Conservation (phyloP, 164 flowering plant species). For the Santalum album region DNA sequence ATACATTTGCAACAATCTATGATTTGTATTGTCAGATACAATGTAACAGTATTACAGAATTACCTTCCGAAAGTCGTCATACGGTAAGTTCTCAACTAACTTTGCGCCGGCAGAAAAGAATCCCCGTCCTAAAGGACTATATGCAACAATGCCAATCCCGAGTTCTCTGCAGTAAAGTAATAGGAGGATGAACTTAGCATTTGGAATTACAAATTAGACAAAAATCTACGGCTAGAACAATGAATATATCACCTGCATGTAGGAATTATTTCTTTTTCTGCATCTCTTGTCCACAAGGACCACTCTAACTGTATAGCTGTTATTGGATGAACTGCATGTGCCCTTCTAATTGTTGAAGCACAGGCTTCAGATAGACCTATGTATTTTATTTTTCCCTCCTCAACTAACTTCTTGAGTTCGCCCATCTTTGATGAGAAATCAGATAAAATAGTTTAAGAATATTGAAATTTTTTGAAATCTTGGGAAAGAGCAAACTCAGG, state of each 20-base stretch:
- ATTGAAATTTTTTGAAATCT: no score
- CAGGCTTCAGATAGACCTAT: slow-evolving; percentile 29
- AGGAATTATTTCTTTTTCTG: slow-evolving; percentile 28
- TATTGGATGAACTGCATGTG: slow-evolving; percentile 29
- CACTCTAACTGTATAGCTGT: slow-evolving; percentile 27
- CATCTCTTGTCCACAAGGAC: slow-evolving; percentile 31
- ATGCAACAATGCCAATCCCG: slow-evolving; percentile 35
- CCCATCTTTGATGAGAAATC: slow-evolving; percentile 14
- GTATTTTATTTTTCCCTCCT: slow-evolving; percentile 30
- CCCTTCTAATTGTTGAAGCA: slow-evolving; percentile 22
- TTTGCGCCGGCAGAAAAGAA: slow-evolving; percentile 16
- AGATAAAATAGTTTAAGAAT: no score
- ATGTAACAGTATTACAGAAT: background rate
- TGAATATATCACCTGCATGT: slow-evolving; percentile 23
- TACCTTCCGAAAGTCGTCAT: background rate
- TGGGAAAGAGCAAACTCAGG: no score
- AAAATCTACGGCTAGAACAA: background rate
- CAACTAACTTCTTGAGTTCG: slow-evolving; percentile 25
- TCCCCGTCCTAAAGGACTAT: slow-evolving; percentile 30
- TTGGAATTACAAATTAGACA: background rate
- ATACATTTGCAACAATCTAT: no score
- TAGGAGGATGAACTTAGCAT: background rate
- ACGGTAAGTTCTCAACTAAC: background rate
- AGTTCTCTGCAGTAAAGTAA: slow-evolving; percentile 18
- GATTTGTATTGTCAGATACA: background rate